Evolutionary conservation across 176 grass and related monocot genomes (phyloP).

Genomic region (Canna indica): DNA sequence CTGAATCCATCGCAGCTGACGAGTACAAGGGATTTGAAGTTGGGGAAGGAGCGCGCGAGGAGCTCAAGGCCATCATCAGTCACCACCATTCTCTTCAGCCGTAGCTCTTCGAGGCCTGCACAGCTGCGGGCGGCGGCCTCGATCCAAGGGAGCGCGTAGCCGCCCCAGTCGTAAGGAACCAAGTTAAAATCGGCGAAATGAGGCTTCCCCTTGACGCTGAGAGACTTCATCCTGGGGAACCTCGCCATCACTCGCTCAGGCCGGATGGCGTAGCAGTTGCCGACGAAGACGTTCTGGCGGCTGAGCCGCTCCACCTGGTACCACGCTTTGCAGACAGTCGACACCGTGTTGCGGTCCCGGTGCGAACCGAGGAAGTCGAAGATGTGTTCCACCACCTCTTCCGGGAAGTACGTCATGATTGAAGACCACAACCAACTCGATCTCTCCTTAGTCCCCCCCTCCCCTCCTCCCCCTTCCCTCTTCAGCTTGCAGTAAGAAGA

Average conservation of each 20-base stretch:
- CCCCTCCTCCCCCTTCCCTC: background rate
- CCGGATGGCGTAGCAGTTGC: conserved; percentile 59
- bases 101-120: conserved; percentile 47
- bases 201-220: conserved; percentile 69
- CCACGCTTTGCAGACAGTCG: conserved; percentile 72
- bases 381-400: conserved; percentile 89
- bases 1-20: conserved; percentile 76
- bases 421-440: background rate
- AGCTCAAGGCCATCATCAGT: conserved; percentile 54
- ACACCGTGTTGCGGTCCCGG: conserved; percentile 54
- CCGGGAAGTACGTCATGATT: conserved; percentile 75
- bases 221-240: conserved; percentile 36
- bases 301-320: conserved; percentile 59
- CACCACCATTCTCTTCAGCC: conserved; percentile 82
- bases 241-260: conserved; percentile 30
- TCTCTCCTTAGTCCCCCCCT: conserved; percentile 16
- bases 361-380: conserved; percentile 61
- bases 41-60: conserved; percentile 45
- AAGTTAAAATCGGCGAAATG: conserved; percentile 79
- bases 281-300: conserved; percentile 45
- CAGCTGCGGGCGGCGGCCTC: conserved; percentile 31
- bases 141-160: conserved; percentile 47
- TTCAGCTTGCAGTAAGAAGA: background rate
- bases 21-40: conserved; percentile 54
- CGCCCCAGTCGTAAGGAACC: conserved; percentile 71